Conservation (phyloP, 1,139 yeast species). For the Hansenula sp. region DNA sequence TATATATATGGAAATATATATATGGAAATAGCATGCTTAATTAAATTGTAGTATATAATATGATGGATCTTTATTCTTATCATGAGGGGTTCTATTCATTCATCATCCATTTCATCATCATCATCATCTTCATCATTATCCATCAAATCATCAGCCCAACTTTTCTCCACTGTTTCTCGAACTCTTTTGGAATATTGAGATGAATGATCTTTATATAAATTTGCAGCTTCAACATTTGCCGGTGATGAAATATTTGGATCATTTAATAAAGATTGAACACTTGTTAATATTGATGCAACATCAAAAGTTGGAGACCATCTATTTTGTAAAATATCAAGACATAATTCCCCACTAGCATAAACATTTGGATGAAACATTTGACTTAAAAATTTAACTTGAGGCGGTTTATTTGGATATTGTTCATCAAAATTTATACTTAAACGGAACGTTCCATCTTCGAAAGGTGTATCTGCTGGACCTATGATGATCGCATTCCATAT, state of each 20-base stretch:
- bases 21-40: not conserved
- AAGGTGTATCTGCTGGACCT: slow-evolving; percentile 97
- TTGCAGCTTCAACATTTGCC: slow-evolving; percentile 98
- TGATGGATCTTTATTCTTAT: slow-evolving; percentile 18
- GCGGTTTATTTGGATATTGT: slow-evolving; percentile 97
- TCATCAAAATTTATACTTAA: slow-evolving; percentile 87
- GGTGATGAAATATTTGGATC: slow-evolving; percentile 97
- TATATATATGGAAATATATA: not conserved
- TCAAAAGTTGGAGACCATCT: slow-evolving; percentile 99
- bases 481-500: slow-evolving; percentile 97
- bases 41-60: not conserved
- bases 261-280: slow-evolving; percentile 76
- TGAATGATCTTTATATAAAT: slow-evolving; percentile 89
- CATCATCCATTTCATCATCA: slow-evolving; percentile 37
- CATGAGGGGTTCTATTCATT: too few relatives aligned
- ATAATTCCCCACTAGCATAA: slow-evolving; percentile 91
- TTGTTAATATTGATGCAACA: slow-evolving; percentile 93
- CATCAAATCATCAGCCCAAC: slow-evolving; percentile 78
- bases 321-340: slow-evolving; percentile 92
- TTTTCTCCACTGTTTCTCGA: slow-evolving; percentile 87
- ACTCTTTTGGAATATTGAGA: slow-evolving; percentile 90
- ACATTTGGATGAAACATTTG: slow-evolving; percentile 99
- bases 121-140: slow-evolving; percentile 69
- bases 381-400: slow-evolving; percentile 82
- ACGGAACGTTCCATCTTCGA: slow-evolving; percentile 96